Conservation (phyloP, 257 asterid species). For the Solanum gandarillasii region DNA sequence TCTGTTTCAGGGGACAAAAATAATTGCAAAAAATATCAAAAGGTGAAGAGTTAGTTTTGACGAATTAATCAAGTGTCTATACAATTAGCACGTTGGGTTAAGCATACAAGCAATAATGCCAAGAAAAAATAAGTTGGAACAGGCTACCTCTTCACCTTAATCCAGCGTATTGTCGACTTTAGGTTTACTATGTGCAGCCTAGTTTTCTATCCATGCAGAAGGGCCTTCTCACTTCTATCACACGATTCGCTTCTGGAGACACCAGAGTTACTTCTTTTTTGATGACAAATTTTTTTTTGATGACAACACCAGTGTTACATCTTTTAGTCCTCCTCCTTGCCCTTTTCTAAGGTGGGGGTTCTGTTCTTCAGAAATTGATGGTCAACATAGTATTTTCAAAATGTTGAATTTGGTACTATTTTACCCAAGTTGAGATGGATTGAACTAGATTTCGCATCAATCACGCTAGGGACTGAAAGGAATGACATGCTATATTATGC, state of each 20-base stretch:
- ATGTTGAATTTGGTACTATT: neutral
- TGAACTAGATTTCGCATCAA: neutral
- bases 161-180: neutral
- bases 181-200: neutral
- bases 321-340: neutral
- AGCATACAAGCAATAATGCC: neutral
- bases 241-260: neutral
- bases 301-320: neutral
- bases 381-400: neutral
- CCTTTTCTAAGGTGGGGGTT: neutral
- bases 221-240: neutral
- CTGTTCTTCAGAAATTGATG: neutral
- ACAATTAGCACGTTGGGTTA: neutral
- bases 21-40: neutral
- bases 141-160: neutral
- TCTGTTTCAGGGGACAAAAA: neutral
- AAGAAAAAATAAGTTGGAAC: neutral
- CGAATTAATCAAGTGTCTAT: neutral
- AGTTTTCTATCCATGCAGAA: neutral
- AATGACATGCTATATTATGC: neutral
- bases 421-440: neutral
- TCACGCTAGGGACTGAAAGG: neutral
- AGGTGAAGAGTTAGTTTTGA: neutral
- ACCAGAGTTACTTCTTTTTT: neutral
- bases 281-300: too few relatives aligned